Percentiles rank a stretch among this genome's conserved stretches.
Conservation (phyloP, 768 basidiomycete species). For the Russula olivacea region DNA sequence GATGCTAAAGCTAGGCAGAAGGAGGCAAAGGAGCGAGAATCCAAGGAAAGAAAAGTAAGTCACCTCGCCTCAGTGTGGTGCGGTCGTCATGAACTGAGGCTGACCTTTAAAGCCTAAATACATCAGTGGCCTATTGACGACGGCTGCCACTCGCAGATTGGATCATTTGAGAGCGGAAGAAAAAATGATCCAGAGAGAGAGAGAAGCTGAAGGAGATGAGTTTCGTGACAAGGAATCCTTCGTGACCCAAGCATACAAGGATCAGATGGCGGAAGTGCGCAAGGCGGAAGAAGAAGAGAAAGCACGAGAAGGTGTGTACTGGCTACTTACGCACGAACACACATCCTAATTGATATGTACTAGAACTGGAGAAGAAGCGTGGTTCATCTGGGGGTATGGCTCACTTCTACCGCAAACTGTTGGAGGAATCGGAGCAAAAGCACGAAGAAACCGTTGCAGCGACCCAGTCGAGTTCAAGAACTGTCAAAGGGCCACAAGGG, state of each 20-base stretch:
- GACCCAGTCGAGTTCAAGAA: constrained; percentile 42
- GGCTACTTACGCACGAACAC: neutral
- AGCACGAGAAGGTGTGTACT: constrained; percentile 68
- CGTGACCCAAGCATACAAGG: constrained; percentile 95
- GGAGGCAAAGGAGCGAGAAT: constrained; percentile 67
- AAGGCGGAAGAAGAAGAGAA: constrained; percentile 91
- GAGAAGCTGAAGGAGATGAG: constrained; percentile 88
- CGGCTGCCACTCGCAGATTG: constrained; percentile 81
- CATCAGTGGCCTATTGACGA: constrained; percentile 67
- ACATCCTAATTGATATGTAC: constrained; percentile 1
- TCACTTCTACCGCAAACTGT: constrained; percentile 72
- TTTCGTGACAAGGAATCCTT: constrained; percentile 95
- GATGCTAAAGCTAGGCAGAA: constrained; percentile 71
- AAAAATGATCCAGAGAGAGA: constrained; percentile 92
- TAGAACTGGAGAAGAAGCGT: constrained; percentile 53
- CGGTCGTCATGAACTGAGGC: neutral
- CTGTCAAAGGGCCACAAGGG: constrained; percentile 57
- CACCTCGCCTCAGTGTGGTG: neutral
- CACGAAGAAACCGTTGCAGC: constrained; percentile 88
- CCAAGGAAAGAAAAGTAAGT: constrained; percentile 71
- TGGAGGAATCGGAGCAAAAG: constrained; percentile 72
- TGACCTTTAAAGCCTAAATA: constrained; percentile 73
- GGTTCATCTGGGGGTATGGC: constrained; percentile 66
- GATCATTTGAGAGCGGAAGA: constrained; percentile 94
- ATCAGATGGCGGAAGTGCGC: constrained; percentile 89